A percentile compares a stretch with the other conserved stretches of the same genome.
Evolutionary conservation across 2,329 filamentous ascomycete species (phyloP).

Genomic region (Fusarium veterinarium): DNA sequence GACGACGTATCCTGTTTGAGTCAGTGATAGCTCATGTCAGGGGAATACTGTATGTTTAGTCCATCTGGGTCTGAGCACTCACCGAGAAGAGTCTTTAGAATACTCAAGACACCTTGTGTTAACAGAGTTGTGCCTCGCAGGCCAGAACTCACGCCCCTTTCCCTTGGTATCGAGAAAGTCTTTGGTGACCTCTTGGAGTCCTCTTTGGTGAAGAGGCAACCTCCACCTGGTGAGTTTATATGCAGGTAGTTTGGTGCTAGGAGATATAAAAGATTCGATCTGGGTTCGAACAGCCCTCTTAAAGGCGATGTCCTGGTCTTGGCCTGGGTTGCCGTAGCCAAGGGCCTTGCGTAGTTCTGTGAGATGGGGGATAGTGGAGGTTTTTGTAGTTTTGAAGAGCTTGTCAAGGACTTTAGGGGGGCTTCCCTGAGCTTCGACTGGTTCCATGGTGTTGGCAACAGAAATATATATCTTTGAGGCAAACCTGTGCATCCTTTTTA

Average conservation of each 20-base stretch:
- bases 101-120: conserved; percentile 15
- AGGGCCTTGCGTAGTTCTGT: conserved; percentile 31
- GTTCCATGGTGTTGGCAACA: conserved; percentile 4
- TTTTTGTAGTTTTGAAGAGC: conserved; percentile 17
- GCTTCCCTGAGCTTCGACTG: not conserved
- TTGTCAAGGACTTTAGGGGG: not conserved
- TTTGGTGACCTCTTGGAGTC: conserved; percentile 29
- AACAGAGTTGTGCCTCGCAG: not conserved
- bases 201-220: conserved; percentile 20
- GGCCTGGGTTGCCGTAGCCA: conserved; percentile 22
- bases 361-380: conserved; percentile 20
- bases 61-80: not conserved
- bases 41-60: conserved; percentile 7
- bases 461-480: not conserved
- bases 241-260: not conserved
- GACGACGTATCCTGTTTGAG: conserved; percentile 11
- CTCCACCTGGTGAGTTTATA: conserved; percentile 25
- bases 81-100: conserved; percentile 3
- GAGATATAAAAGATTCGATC: conserved; percentile 14
- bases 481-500: not conserved
- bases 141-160: conserved; percentile 37
- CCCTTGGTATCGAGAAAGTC: conserved; percentile 26
- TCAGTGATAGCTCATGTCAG: not conserved
- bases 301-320: conserved; percentile 27
- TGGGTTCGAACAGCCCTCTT: conserved; percentile 21